Evolutionary conservation across 495 filamentous ascomycete genomes (phyloP).

Genomic region (Durotheca rogersii): DNA sequence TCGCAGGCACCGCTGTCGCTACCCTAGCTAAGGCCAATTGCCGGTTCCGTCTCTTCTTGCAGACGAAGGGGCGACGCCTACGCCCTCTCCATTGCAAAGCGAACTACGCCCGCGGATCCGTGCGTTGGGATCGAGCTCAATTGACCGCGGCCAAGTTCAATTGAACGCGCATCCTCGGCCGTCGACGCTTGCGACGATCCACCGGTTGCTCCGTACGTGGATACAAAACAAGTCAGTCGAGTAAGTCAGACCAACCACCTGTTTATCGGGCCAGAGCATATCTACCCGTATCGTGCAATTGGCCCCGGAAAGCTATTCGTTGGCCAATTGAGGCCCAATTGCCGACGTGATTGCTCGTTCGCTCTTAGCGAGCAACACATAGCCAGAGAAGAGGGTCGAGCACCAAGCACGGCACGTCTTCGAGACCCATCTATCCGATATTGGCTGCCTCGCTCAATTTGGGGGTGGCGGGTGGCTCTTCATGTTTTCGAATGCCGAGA

Average conservation of each 20-base stretch:
- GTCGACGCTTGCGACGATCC: background rate
- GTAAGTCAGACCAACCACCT: background rate
- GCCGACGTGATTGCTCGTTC: conserved; percentile 15
- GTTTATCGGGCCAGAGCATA: background rate
- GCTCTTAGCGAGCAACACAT: conserved; percentile 11
- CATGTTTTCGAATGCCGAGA: conserved; percentile 15
- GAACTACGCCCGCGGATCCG: too few relatives aligned
- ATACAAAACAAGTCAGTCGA: too few relatives aligned
- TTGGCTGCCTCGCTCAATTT: conserved; percentile 18
- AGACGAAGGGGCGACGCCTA: too few relatives aligned
- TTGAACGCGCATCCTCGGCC: background rate
- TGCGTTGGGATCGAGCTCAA: background rate
- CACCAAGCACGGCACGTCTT: background rate
- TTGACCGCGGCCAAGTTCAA: background rate
- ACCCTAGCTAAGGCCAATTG: too few relatives aligned
- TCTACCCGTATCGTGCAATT: conserved; percentile 13
- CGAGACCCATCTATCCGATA: background rate
- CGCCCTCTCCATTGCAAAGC: too few relatives aligned
- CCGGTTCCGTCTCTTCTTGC: too few relatives aligned
- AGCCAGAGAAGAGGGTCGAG: background rate
- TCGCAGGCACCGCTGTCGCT: background rate
- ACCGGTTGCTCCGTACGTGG: background rate
- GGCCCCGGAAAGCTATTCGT: conserved; percentile 9
- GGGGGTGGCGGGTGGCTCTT: conserved; percentile 1
- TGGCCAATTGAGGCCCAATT: conserved; percentile 25